Base-by-base conservation (phyloP, 495 filamentous ascomycete genomes). In the Talaromyces thailandensis region DNA sequence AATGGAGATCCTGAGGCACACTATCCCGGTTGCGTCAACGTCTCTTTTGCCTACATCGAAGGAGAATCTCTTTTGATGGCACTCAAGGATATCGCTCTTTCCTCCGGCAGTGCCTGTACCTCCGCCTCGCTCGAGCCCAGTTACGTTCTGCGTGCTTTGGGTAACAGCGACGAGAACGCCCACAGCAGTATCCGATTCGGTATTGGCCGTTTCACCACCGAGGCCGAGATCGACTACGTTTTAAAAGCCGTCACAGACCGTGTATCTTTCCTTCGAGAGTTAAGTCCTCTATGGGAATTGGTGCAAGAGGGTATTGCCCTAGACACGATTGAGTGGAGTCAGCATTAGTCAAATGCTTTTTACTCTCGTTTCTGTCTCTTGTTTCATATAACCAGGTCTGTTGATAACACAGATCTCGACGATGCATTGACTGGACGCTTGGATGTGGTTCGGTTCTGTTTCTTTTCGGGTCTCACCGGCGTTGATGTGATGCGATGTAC, bases 1-100 rank as follows among this genome's bases (percentile, higher is more conserved):
- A 98, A 98, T 70, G 94, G 94, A 57, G 91, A 93, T 72, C 82
- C 87, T 0, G 72, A 87, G 5, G 81, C 82, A 62, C 92, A 91
- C 76, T 98, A 98, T 74, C 92, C 95, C 12, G 94, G 94, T 66
- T 98, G 95, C 71, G 93, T 98, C 62, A 98, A 98, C 71, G 86
- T 98, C 48, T 98, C 94, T 5, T 98, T 98, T 68, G 94, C 94
- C 48, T 98, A 98, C 70, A 89, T 98, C 18, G 94, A 98, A 75
- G 94, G 94, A 61, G 94, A 98, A 73, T 97, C 93, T 5, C 87
- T 98, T 4, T 82, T 98, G 61, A 98, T 98, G 94, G 94, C 94
- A 2, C 79, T 98, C 59, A 98, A 98, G 75, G 95, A 98, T 69
- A 96, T 98, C 77, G 94, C 94, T 0, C 79, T 98, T 16, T 98